A percentile compares a stretch with the other conserved stretches of the same genome.
Conservation (phyloP, 768 basidiomycete genomes). For the Russula sp. region DNA sequence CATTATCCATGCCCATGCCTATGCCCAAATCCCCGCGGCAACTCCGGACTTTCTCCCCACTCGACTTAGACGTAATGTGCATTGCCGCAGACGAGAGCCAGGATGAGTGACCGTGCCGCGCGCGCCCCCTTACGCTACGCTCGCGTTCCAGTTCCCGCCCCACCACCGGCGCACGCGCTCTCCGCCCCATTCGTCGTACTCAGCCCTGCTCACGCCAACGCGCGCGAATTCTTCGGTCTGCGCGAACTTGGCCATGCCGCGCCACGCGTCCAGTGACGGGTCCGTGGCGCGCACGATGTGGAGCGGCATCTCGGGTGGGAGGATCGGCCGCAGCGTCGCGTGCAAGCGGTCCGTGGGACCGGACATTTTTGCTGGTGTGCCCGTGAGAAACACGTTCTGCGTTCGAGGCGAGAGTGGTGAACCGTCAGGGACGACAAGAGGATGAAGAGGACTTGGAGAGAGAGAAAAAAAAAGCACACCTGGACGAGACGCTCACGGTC, state of each 20-base stretch:
- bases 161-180: conserved; percentile 88
- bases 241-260: conserved; percentile 82
- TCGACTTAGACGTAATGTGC: background rate
- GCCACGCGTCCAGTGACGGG: conserved; percentile 77
- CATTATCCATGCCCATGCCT: no score
- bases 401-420: background rate
- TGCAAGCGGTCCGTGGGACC: conserved; percentile 63
- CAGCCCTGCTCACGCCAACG: conserved; percentile 61
- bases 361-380: conserved; percentile 69
- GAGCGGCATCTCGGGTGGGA: conserved; percentile 78
- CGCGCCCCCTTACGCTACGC: conserved; percentile 7
- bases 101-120: background rate
- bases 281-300: conserved; percentile 57
- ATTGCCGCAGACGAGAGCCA: background rate
- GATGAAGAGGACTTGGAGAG: background rate
- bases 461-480: conserved; percentile 38
- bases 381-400: conserved; percentile 88
- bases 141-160: conserved; percentile 82
- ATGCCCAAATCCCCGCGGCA: background rate
- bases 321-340: conserved; percentile 71
- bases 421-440: background rate
- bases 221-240: conserved; percentile 46
- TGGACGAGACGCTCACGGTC: conserved; percentile 72
- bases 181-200: conserved; percentile 88
- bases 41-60: background rate